phyloP scores from a whole-genome alignment of 495 filamentous ascomycete genomes.

The Penicillium chermesinum region DNA sequence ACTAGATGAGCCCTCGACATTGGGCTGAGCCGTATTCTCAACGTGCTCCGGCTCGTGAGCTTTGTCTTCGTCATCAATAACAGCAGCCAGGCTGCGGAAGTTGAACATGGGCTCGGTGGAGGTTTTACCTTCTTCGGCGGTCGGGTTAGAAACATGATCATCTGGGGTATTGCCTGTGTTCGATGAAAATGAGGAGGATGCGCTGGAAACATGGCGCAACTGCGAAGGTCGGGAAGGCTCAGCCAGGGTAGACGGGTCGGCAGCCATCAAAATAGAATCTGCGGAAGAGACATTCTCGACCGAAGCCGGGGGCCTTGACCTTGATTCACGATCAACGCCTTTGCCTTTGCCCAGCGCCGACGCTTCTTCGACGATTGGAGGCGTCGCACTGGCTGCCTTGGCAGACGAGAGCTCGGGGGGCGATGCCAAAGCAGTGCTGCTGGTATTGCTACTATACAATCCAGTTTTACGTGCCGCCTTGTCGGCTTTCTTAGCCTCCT shows the following conservation, averaged over 20 bases:
- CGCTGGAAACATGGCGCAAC: constrained; percentile 73
- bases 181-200: constrained; percentile 75
- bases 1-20: constrained; percentile 26
- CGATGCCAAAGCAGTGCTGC: constrained; percentile 33
- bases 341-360: constrained; percentile 67
- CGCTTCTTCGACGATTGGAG: constrained; percentile 35
- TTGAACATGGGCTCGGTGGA: constrained; percentile 81
- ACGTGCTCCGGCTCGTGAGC: constrained; percentile 41
- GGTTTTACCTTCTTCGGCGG: constrained; percentile 46
- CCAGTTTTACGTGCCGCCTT: constrained; percentile 58
- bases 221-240: constrained; percentile 56
- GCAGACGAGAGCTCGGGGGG: constrained; percentile 19
- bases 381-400: constrained; percentile 35
- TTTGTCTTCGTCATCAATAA: constrained; percentile 70
- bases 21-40: constrained; percentile 24
- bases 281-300: constrained; percentile 3
- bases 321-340: constrained; percentile 56
- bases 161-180: constrained; percentile 59
- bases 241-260: constrained; percentile 21
- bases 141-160: constrained; percentile 33
- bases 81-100: constrained; percentile 79
- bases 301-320: constrained; percentile 6
- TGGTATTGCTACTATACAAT: constrained; percentile 42
- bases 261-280: constrained; percentile 9
- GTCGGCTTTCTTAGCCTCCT: constrained; percentile 73